Evolutionary conservation across 2,329 filamentous ascomycete genomes (phyloP), one percentile per base, ranked within the genome.

Genomic region (Ceratocystis diversiconidia): DNA sequence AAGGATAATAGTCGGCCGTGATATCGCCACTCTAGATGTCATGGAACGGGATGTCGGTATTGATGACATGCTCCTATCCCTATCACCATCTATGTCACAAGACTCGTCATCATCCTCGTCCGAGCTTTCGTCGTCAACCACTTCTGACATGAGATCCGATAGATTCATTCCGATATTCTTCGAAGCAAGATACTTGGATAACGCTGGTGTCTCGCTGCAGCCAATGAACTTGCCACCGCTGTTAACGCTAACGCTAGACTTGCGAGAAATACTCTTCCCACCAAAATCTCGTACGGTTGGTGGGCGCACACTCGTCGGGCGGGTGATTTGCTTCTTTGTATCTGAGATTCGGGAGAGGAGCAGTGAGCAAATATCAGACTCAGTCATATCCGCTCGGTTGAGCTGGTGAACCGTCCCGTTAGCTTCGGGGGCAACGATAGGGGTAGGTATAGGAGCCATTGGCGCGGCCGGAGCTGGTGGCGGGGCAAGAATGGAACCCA

Each of bases 321-420:
- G 62, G 50, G 59, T 62, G n/a, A 67, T 67, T 52, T 65, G 60
- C 60, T 59, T 67, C 41, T 63, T 59, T n/a, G 66, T 67, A n/a
- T 65, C 66, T 60, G 63, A 41, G 44, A 67, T 67, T 28, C 66
- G 62, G 55, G 66, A 63, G 28, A 67, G 61, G 19, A 67, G 63
- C 46, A 67, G 62, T 25, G 66, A 67, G 61, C 66, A 67, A 46
- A 67, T 60, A 63, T 67, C 66, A n/a, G 66, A 67, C 43, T 67
- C 63, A 2, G 63, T 28, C 36, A 65, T 50, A 25, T 62, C 66
- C 6, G 63, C 41, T 10, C 66, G 62, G 48, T 62, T 65, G 10
- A 65, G 22, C 17, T 52, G 59, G 28, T 67, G 57, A 15, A 67
- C 66, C 48, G 55, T 50, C 46, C 65, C 36, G 43, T 28, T 46